These are phyloP conservation scores for Venturia oleaginea DNA, from an alignment of 2,329 filamentous ascomycete species.

Conservation along the genomic window DNA sequence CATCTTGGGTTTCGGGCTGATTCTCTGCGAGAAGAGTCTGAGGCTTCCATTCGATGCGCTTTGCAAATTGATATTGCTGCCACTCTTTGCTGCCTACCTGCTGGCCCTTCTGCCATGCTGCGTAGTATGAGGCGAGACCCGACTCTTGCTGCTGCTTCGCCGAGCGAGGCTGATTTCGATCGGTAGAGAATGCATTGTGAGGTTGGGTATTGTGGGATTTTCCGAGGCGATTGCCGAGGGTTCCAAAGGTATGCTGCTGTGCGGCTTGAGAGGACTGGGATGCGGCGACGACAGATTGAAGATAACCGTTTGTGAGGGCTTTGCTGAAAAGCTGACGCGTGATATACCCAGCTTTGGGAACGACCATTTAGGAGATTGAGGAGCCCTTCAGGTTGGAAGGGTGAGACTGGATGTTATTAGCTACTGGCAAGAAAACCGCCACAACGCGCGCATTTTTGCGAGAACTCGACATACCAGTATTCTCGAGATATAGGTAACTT, in stretches of 20 bases:
- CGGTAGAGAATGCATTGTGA: constrained; percentile 67
- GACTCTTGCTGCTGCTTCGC: constrained; percentile 28
- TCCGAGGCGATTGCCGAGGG: constrained; percentile 33
- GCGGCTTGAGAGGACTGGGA: constrained; percentile 76
- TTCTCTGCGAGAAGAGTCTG: constrained; percentile 30
- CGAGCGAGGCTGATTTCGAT: constrained; percentile 25
- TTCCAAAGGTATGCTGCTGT: constrained; percentile 40
- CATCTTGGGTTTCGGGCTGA: constrained; percentile 28
- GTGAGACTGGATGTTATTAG: constrained; percentile 29
- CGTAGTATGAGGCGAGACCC: constrained; percentile 76
- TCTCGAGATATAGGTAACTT: constrained; percentile 52
- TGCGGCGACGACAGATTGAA: constrained; percentile 92
- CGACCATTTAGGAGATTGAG: constrained; percentile 75
- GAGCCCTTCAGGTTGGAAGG: constrained; percentile 52
- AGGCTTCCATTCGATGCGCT: constrained; percentile 80
- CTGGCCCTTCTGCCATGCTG: constrained; percentile 76
- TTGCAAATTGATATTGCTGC: constrained; percentile 83
- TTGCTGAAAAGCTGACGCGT: constrained; percentile 97
- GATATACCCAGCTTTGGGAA: constrained; percentile 65
- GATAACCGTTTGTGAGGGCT: constrained; percentile 95
- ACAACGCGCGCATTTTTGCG: neutral
- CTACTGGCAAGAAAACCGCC: neutral
- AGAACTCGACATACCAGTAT: constrained; percentile 50
- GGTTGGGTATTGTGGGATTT: constrained; percentile 46
- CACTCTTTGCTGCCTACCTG: constrained; percentile 69